Base-by-base conservation (phyloP, 2,329 filamentous ascomycete genomes). In the Neonectria coccinea region DNA sequence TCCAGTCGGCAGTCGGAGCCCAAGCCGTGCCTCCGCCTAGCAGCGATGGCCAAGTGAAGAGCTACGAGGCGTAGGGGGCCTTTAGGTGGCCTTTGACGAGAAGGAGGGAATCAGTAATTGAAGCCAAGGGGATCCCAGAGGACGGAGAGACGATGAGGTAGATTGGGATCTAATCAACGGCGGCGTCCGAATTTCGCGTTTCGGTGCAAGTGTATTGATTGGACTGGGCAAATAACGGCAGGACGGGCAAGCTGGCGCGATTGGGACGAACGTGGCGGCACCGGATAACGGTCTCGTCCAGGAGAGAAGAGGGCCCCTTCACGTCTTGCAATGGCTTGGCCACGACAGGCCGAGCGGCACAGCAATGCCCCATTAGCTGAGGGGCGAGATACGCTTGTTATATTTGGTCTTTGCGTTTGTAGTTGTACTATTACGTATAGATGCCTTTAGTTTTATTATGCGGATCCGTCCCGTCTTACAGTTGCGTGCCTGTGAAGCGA, bases 31-130 rank as follows among this genome's bases (percentile, higher is more conserved):
- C 86, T 70, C 86, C 87, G 14, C 79, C 87, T 58, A 87, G 86
- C 73, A 83, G 79, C 29, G 82, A 85, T 60, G 85, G 85, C 5
- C 82, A 83, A 59, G 80, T 87, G 67, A 90, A 89, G 79, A 87
- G 81, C 70, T 86, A 84, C 67, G 86, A 89, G 74, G 83, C 84
- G 59, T 88, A 79, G 74, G 48, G 22, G 39, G 62, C 27, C 12
- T 45, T 20, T 20, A 12, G 31, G n/a, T 42, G 39, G 39, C 39
- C 39, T 20, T 10, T 20, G 16, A 50, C 12, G 11, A 33, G 29
- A n/a, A 51, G 29, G 29, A 41, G 14, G 54, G 52, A 27, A 29
- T n/a, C 20, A 22, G 45, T 29, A 52, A 59, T 52, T 42, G 29
- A 20, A 52, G 53, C 47, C n/a, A 29, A 54, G 12, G 60, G 41